Evolutionary conservation across 495 filamentous ascomycete species (phyloP), one percentile per base, ranked within the genome.

Genomic region (Penicillium paradoxum): DNA sequence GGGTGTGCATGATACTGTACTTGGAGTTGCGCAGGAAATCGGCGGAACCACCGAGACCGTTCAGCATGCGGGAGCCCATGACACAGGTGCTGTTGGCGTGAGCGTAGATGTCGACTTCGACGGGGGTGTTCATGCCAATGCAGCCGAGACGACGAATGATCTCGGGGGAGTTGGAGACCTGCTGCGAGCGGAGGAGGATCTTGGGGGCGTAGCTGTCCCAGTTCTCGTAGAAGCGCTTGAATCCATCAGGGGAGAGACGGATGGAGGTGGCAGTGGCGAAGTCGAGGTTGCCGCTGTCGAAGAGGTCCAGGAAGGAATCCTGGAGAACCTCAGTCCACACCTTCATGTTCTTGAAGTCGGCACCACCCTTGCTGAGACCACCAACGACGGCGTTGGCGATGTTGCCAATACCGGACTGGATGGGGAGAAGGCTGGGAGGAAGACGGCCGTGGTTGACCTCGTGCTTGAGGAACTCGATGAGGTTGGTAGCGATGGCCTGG

Each of bases 321-420:
- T 96, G 90, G 54, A 96, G 83, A 32, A 96, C 90, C 67, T 96
- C 90, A 45, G 90, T 96, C 90, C 90, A 96, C 14, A 96, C 90
- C 61, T 85, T 89, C 38, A 96, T 81, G 73, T 95, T 86, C 44
- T 79, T 79, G 80, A 96, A 96, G 65, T 91, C 87, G 47, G 88
- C 88, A 27, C 76, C 76, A 42, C 78, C 79, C 60, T 88, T 82
- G 60, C 84, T 80, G 33, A 95, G 83, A 5, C 90, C 90, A 46
- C 90, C 89, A 55, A 96, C 81, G 49, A 96, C 90, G 22, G 90
- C 90, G 64, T 96, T 96, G 71, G 90, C 90, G 61, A 96, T 95
- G 75, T 96, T 96, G 45, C 90, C 90, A 53, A 96, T 96, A 30
- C 90, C 90, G 17, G 86, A 90, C 62, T 96, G 90, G 51, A 96